A percentile compares a stretch with the other conserved stretches of the same genome.
Conservation (phyloP, 306 rosid species). For the Arachis hypogaea region DNA sequence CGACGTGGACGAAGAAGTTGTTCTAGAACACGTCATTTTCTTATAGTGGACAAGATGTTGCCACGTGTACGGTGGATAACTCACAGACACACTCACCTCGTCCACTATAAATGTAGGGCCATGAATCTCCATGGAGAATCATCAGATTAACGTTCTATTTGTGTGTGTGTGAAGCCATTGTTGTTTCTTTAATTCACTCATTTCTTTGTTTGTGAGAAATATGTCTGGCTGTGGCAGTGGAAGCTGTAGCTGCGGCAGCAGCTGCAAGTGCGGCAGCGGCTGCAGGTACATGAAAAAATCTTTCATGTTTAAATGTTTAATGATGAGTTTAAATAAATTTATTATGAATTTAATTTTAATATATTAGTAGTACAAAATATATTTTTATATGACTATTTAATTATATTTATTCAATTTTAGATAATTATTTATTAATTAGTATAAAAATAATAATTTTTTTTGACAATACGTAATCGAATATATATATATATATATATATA, state of each 20-base stretch:
- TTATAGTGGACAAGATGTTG: not conserved
- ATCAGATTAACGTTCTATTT: not conserved
- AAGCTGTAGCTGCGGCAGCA: slow-evolving; percentile 57
- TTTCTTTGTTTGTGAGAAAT: not conserved
- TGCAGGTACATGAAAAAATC: slow-evolving; percentile 31
- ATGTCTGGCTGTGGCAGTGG: slow-evolving; percentile 62
- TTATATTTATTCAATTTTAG: too few relatives aligned
- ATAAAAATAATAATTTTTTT: too few relatives aligned
- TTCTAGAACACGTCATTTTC: too few relatives aligned
- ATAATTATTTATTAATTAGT: too few relatives aligned
- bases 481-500: too few relatives aligned
- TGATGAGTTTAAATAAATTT: too few relatives aligned
- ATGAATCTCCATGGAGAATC: not conserved
- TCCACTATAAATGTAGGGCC: not conserved
- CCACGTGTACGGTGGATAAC: slow-evolving; percentile 16
- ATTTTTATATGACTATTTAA: too few relatives aligned
- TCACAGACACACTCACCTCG: not conserved
- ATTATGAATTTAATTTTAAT: too few relatives aligned
- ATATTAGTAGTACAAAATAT: too few relatives aligned
- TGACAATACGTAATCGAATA: too few relatives aligned
- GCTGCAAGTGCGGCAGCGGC: slow-evolving; percentile 61
- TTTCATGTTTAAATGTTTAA: too few relatives aligned
- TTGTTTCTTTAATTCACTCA: not conserved
- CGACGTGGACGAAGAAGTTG: not conserved
- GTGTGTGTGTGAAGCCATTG: not conserved